Percentiles rank a stretch among this genome's conserved stretches.
Evolutionary conservation across 2,329 filamentous ascomycete genomes (phyloP).

Genomic region (Tolypocladium sp.): DNA sequence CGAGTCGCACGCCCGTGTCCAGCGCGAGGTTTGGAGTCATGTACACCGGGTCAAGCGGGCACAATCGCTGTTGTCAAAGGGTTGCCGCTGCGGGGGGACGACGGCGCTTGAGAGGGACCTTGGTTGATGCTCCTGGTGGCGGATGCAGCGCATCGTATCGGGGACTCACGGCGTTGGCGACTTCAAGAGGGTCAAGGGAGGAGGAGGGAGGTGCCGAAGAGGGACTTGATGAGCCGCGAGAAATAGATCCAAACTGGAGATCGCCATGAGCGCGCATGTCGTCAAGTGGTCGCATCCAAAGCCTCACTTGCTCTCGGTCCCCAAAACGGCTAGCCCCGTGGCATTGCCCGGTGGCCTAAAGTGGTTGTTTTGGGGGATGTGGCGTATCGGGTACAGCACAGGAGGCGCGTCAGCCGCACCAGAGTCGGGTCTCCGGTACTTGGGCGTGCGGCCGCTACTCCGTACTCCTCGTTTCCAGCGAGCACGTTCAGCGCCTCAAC

Average conservation of each 20-base stretch:
- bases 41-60: neutral
- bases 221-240: neutral
- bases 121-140: neutral
- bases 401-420: neutral
- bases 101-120: neutral
- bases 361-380: neutral
- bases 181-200: neutral
- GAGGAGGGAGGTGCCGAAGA: no score
- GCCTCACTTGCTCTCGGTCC: slow-evolving; percentile 8
- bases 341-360: neutral
- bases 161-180: neutral
- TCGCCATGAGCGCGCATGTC: neutral
- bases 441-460: no score
- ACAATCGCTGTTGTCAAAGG: neutral
- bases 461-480: no score
- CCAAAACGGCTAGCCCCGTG: slow-evolving; percentile 8
- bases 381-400: neutral
- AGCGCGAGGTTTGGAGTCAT: neutral
- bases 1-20: neutral
- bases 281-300: neutral
- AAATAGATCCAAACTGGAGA: neutral
- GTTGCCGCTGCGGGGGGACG: neutral
- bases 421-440: neutral
- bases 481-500: neutral
- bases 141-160: neutral